These are phyloP conservation scores for Fabrea salina DNA, from an alignment of 169 alveolate species.

Conservation along the genomic window DNA sequence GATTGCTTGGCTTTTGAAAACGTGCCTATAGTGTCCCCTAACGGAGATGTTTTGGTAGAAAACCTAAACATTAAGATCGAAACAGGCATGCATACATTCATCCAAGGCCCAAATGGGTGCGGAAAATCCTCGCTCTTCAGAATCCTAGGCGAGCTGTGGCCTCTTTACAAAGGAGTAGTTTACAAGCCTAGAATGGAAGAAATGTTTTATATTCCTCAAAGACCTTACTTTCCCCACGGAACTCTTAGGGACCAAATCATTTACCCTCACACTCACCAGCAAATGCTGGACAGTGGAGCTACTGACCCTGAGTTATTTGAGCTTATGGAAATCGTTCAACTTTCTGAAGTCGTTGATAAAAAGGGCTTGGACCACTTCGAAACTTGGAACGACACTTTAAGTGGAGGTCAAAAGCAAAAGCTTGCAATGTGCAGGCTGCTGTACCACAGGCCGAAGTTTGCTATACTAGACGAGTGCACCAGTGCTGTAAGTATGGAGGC, in stretches of 20 bases:
- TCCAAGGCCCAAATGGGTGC: slow-evolving; percentile 89
- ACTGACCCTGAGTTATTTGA: slow-evolving; percentile 60
- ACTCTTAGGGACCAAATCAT: slow-evolving; percentile 82
- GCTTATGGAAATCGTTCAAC: slow-evolving; percentile 63
- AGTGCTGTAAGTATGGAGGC: slow-evolving; percentile 81
- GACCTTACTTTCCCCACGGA: slow-evolving; percentile 87
- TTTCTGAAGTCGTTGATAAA: slow-evolving; percentile 59
- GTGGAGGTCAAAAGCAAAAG: slow-evolving; percentile 90
- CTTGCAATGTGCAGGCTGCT: slow-evolving; percentile 87
- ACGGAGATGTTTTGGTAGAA: slow-evolving; percentile 72
- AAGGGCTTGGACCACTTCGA: slow-evolving; percentile 54
- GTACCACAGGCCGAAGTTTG: slow-evolving; percentile 79
- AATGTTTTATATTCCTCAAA: slow-evolving; percentile 83
- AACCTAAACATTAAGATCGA: slow-evolving; percentile 60
- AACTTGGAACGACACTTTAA: slow-evolving; percentile 77
- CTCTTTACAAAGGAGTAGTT: slow-evolving; percentile 75
- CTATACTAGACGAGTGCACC: slow-evolving; percentile 85
- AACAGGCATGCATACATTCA: slow-evolving; percentile 79
- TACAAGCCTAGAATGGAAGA: slow-evolving; percentile 66
- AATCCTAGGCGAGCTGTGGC: slow-evolving; percentile 87
- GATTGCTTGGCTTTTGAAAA: slow-evolving; percentile 61
- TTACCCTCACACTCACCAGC: slow-evolving; percentile 66
- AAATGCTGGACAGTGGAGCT: slow-evolving; percentile 48
- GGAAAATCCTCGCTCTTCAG: slow-evolving; percentile 86
- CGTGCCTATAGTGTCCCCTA: slow-evolving; percentile 82